phyloP scores from a whole-genome alignment of 2,329 filamentous ascomycete genomes.

The Phaeosphaeria sp. region DNA sequence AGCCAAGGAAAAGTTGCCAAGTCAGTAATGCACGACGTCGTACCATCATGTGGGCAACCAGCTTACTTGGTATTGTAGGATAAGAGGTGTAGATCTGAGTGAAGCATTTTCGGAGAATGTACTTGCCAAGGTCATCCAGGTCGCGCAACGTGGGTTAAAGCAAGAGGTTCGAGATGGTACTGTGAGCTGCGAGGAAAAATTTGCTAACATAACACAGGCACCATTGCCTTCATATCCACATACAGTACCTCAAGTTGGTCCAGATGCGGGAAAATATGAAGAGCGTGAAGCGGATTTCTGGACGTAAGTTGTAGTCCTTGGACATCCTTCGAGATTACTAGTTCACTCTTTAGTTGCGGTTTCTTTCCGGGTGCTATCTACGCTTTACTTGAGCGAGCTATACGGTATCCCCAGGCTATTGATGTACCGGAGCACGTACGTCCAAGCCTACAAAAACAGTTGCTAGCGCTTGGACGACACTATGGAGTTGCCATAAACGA shows the following conservation, averaged over 20 bases:
- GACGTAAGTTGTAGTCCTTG: too few relatives aligned
- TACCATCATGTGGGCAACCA: too few relatives aligned
- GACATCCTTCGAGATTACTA: too few relatives aligned
- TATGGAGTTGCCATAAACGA: slow-evolving; percentile 41
- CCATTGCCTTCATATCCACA: slow-evolving; percentile 41
- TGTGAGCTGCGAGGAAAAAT: neutral
- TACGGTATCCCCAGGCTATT: slow-evolving; percentile 36
- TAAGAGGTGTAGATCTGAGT: slow-evolving; percentile 35
- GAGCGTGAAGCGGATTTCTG: slow-evolving; percentile 46
- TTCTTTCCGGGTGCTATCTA: slow-evolving; percentile 48
- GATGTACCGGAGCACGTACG: slow-evolving; percentile 24
- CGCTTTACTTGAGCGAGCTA: slow-evolving; percentile 38
- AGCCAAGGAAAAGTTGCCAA: slow-evolving; percentile 5
- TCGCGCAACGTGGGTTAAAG: slow-evolving; percentile 37
- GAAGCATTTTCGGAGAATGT: slow-evolving; percentile 40
- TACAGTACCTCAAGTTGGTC: slow-evolving; percentile 39
- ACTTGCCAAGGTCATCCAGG: slow-evolving; percentile 41
- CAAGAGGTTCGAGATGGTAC: slow-evolving; percentile 21
- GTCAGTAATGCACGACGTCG: slow-evolving; percentile 12
- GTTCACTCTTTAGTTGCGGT: too few relatives aligned
- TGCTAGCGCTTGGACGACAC: slow-evolving; percentile 37
- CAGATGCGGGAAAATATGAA: slow-evolving; percentile 35
- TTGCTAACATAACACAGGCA: slow-evolving; percentile 12
- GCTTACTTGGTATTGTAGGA: slow-evolving; percentile 11
- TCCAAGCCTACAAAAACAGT: slow-evolving; percentile 26